These are phyloP conservation scores for Fusarium continuum DNA, from an alignment of 2,329 filamentous ascomycete genomes.

Conservation along the genomic window DNA sequence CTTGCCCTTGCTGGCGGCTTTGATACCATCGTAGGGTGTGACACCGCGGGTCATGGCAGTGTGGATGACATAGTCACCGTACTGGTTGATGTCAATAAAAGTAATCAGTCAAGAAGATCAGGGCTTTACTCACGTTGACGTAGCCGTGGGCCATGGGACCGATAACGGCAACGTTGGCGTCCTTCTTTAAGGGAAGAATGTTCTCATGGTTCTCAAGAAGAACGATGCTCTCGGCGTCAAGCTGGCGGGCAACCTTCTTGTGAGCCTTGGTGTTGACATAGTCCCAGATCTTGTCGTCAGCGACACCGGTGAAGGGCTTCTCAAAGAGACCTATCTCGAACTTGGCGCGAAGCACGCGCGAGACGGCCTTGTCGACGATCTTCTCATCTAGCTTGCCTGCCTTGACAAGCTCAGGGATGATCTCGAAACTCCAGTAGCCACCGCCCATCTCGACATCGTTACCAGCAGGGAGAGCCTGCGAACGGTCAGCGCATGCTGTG, in stretches of 20 bases:
- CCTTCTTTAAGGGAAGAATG: constrained; percentile 65
- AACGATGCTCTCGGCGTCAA: constrained; percentile 72
- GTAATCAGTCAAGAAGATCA: background rate
- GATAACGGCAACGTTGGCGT: constrained; percentile 76
- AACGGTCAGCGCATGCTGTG: background rate
- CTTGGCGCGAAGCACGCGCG: constrained; percentile 71
- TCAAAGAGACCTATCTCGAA: constrained; percentile 78
- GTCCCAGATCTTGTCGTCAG: constrained; percentile 62
- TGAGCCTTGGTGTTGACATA: constrained; percentile 70
- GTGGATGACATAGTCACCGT: constrained; percentile 78
- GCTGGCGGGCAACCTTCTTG: constrained; percentile 66
- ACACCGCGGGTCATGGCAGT: constrained; percentile 70
- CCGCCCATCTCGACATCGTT: constrained; percentile 82
- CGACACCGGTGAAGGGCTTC: constrained; percentile 69
- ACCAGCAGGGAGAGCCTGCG: constrained; percentile 69
- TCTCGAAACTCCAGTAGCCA: constrained; percentile 74
- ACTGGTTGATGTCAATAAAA: constrained; percentile 49
- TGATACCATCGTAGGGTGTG: constrained; percentile 75
- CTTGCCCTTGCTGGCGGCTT: constrained; percentile 64
- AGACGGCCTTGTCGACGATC: constrained; percentile 72
- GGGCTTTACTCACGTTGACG: constrained; percentile 65
- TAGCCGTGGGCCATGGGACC: constrained; percentile 78
- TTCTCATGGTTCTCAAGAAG: constrained; percentile 67
- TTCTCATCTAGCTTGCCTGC: constrained; percentile 67
- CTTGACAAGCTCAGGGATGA: constrained; percentile 71